Base-by-base conservation (phyloP, 768 basidiomycete species). In the Amanita exitialis region DNA sequence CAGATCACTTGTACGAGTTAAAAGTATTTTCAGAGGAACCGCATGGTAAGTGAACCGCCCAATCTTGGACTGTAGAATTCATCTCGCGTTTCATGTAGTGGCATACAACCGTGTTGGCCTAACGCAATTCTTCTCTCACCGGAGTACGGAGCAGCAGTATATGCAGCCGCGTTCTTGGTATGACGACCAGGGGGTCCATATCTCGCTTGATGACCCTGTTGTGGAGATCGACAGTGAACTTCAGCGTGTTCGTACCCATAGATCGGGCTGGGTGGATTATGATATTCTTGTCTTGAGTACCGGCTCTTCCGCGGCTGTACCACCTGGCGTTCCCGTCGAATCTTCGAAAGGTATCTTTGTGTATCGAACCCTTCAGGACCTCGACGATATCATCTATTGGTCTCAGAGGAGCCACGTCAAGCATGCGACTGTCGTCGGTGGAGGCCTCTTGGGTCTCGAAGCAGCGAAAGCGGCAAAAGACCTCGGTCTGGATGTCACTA, bases 381-480 rank as follows among this genome's bases (percentile, higher is more conserved):
- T 89, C 37, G 76, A 85, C 51, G 68, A 64, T 4, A 81, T 89
- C 53, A 74, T 85, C 44, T 57, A 64, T n/a, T 86, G 81, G 57
- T 71, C 80, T 3, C 69, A 78, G 41, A 57, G 63, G 42, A 66
- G 68, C 7, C 61, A 65, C 1, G 69, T 80, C 6, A 73, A 72
- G 28, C 66, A 65, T 43, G 81, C 76, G 0, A 70, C 74, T 1
- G 75, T 86, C 2, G 71, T 88, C 12, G 86, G 86, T 16, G 85
- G 85, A 7, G 85, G 84, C 7, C 62, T 88, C 9, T 73, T 86
- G 15, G 86, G 84, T 9, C 66, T 88, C 28, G 86, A 86, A 64
- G 83, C 85, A 2, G 86, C 84, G 3, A 86, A 87, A 58, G 85
- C 83, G 0, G 70, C 78, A 6, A 77, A 78, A 57, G 85, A 87